A percentile compares a stretch with the other conserved stretches of the same genome.
Conservation (phyloP, 805 yeast genomes). For the Starmera pachycereana region DNA sequence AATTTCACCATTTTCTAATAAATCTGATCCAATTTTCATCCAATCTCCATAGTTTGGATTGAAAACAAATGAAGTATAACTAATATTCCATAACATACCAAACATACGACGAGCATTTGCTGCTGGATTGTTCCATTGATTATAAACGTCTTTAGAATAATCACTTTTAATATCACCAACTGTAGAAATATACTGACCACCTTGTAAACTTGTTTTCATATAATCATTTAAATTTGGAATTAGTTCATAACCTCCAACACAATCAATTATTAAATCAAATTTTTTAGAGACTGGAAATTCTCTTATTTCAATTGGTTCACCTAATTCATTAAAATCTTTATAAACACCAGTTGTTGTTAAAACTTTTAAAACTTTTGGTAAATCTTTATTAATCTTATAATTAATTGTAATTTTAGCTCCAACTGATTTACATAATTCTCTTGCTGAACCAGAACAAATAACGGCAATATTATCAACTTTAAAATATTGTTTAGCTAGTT, state of each 20-base stretch:
- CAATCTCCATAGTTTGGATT: conserved; percentile 26
- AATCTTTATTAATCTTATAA: conserved; percentile 25
- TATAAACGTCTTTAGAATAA: conserved; percentile 26
- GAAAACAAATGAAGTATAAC: conserved; percentile 25
- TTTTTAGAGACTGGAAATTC: conserved; percentile 16
- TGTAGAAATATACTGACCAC: conserved; percentile 46
- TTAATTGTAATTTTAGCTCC: conserved; percentile 50
- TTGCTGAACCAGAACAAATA: conserved; percentile 47
- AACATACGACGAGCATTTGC: conserved; percentile 25
- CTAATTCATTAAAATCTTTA: conserved; percentile 19
- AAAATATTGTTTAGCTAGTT: conserved; percentile 42
- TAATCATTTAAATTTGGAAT: conserved; percentile 26
- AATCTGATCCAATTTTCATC: conserved; percentile 30
- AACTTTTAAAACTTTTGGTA: conserved; percentile 11
- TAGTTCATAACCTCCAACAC: conserved; percentile 56
- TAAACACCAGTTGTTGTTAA: conserved; percentile 21
- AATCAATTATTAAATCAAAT: conserved; percentile 61
- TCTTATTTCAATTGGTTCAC: conserved; percentile 15
- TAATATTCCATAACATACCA: conserved; percentile 26
- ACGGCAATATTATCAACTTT: conserved; percentile 43
- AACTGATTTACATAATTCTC: conserved; percentile 26
- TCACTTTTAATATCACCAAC: conserved; percentile 49
- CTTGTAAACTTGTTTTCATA: conserved; percentile 31
- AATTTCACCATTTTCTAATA: conserved; percentile 37
- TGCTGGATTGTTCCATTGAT: conserved; percentile 25